Evolutionary conservation across 2,329 filamentous ascomycete species (phyloP).

Genomic region (Dactylonectria macrodidyma): DNA sequence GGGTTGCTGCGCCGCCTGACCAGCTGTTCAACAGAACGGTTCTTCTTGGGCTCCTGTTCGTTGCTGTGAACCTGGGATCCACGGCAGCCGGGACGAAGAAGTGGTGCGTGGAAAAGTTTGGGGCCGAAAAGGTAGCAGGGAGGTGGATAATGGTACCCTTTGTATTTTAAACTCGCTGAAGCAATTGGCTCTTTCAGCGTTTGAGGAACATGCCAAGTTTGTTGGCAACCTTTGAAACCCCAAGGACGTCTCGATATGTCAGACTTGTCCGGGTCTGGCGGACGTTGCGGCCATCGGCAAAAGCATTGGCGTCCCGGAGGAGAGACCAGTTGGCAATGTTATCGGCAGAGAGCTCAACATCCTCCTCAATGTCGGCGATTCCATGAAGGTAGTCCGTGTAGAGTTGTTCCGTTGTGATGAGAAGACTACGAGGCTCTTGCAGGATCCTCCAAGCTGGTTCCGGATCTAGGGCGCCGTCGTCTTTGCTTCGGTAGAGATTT

Average conservation of each 20-base stretch:
- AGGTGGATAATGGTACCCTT: conserved; percentile 85
- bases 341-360: conserved; percentile 72
- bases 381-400: conserved; percentile 83
- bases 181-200: conserved; percentile 50
- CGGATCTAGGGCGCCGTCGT: conserved; percentile 70
- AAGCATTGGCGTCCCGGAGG: conserved; percentile 65
- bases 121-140: conserved; percentile 70
- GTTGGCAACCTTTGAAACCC: conserved; percentile 80
- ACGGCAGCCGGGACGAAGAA: conserved; percentile 83
- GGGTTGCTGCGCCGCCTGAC: conserved; percentile 80
- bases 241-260: conserved; percentile 89
- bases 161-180: conserved; percentile 63
- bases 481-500: conserved; percentile 78
- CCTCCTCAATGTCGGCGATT: conserved; percentile 76
- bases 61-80: conserved; percentile 83
- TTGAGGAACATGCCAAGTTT: conserved; percentile 71
- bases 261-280: conserved; percentile 78
- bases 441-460: conserved; percentile 73
- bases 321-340: conserved; percentile 82
- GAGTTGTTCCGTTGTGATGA: conserved; percentile 78
- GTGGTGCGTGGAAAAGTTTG: conserved; percentile 87
- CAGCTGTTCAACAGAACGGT: conserved; percentile 80
- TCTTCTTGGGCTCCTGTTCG: conserved; percentile 79
- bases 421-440: conserved; percentile 86
- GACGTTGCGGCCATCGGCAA: conserved; percentile 67